These are phyloP conservation scores for Penicillium paradoxum DNA, from an alignment of 495 filamentous ascomycete species.

Conservation along the genomic window DNA sequence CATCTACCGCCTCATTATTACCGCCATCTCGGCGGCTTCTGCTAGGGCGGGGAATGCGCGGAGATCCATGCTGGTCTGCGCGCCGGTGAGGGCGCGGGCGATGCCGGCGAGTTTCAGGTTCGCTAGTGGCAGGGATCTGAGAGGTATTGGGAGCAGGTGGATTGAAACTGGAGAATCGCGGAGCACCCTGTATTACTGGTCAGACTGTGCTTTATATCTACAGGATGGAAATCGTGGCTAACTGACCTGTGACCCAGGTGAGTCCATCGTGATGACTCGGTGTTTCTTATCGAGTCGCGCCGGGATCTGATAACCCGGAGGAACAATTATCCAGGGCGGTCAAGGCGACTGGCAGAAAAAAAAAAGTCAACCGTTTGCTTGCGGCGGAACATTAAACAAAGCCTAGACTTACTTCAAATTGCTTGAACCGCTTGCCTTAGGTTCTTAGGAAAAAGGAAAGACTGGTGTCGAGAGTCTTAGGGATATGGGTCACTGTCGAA, in stretches of 20 bases:
- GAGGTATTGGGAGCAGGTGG: not conserved
- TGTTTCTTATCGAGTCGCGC: slow-evolving; percentile 10
- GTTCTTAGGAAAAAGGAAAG: not conserved
- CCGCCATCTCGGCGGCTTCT: not conserved
- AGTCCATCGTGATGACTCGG: slow-evolving; percentile 33
- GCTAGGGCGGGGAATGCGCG: not conserved
- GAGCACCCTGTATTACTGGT: slow-evolving; percentile 38
- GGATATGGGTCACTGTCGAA: slow-evolving; percentile 20
- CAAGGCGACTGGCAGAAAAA: slow-evolving; percentile 3
- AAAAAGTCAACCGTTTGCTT: slow-evolving; percentile 12
- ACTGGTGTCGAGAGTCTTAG: not conserved
- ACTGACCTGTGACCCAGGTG: slow-evolving; percentile 33
- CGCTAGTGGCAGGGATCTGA: not conserved
- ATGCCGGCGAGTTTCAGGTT: not conserved
- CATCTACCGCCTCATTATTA: not conserved
- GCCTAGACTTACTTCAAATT: slow-evolving; percentile 2
- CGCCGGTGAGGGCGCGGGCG: not conserved
- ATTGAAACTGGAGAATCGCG: slow-evolving; percentile 59
- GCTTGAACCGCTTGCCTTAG: not conserved
- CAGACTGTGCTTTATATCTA: not conserved
- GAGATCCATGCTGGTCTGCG: not conserved
- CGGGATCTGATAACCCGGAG: slow-evolving; percentile 7
- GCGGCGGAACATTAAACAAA: not conserved
- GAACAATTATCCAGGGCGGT: slow-evolving; percentile 7
- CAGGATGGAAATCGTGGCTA: not conserved